Evolutionary conservation across 2,329 filamentous ascomycete genomes (phyloP).

Genomic region (Xylariaceae sp.): DNA sequence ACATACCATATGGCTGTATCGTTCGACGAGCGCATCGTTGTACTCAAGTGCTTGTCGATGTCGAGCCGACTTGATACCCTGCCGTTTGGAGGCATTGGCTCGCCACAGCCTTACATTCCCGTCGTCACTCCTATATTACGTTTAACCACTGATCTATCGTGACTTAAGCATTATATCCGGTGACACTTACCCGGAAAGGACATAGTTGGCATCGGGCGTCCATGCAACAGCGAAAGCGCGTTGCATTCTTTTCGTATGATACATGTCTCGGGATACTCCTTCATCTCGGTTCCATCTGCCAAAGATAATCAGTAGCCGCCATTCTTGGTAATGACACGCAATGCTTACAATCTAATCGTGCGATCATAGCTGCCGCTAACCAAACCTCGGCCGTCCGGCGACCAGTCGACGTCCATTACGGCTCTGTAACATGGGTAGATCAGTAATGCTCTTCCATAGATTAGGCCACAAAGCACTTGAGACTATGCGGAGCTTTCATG

Average conservation of each 20-base stretch:
- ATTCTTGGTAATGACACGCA: neutral
- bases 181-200: conserved; percentile 89
- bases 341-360: conserved; percentile 71
- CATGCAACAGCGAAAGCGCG: conserved; percentile 74
- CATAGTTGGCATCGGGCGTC: conserved; percentile 87
- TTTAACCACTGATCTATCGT: neutral
- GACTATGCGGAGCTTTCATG: neutral
- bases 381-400: conserved; percentile 90
- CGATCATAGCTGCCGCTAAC: conserved; percentile 88
- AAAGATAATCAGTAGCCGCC: neutral
- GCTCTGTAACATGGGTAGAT: conserved; percentile 52
- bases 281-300: conserved; percentile 73
- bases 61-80: conserved; percentile 83
- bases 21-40: conserved; percentile 80
- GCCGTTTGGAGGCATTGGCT: conserved; percentile 80
- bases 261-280: conserved; percentile 89
- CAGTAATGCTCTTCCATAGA: neutral
- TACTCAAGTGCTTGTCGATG: conserved; percentile 92
- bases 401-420: conserved; percentile 96
- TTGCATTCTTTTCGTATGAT: conserved; percentile 98
- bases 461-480: neutral
- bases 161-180: conserved; percentile 48
- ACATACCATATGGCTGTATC: conserved; percentile 83
- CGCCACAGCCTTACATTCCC: conserved; percentile 93
- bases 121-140: conserved; percentile 53